These are phyloP conservation scores for Dioszegia crocea DNA, from an alignment of 768 basidiomycete species.

Conservation along the genomic window DNA sequence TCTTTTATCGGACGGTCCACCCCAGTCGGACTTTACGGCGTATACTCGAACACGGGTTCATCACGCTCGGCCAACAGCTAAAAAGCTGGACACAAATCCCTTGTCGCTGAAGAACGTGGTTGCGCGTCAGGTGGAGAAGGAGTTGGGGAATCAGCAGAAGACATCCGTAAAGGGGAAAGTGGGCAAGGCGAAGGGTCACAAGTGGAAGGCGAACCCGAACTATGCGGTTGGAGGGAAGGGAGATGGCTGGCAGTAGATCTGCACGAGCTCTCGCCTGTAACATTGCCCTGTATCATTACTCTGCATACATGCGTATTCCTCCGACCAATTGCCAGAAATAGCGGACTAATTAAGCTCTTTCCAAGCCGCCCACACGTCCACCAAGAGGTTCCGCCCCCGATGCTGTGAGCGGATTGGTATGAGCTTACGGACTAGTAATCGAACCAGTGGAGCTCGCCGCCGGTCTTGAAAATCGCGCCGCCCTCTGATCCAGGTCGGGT, in stretches of 20 bases:
- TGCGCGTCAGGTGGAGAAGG: constrained; percentile 25
- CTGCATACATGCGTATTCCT: no score
- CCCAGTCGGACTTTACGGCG: constrained; percentile 36
- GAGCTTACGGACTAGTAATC: constrained; percentile 30
- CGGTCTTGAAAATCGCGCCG: constrained; percentile 43
- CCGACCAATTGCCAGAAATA: no score
- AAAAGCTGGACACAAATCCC: constrained; percentile 14
- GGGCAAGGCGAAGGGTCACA: constrained; percentile 47
- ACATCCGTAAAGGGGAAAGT: constrained; percentile 14
- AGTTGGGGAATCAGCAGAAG: neutral
- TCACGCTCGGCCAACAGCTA: constrained; percentile 4
- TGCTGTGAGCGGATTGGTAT: no score
- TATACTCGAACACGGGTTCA: constrained; percentile 17
- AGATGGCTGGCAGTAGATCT: constrained; percentile 22
- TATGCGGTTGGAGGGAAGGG: constrained; percentile 30
- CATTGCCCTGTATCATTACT: no score
- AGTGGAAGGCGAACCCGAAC: constrained; percentile 45
- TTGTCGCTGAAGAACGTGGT: constrained; percentile 8
- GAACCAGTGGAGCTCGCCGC: constrained; percentile 41
- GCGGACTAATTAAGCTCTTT: no score
- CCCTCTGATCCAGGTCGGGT: constrained; percentile 43
- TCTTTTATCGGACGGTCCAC: constrained; percentile 20
- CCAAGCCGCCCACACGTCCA: no score
- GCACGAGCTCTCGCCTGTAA: no score
- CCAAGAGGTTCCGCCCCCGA: no score